phyloP scores from a whole-genome alignment of 306 rosid genomes.

The Alnus glutinosa region DNA sequence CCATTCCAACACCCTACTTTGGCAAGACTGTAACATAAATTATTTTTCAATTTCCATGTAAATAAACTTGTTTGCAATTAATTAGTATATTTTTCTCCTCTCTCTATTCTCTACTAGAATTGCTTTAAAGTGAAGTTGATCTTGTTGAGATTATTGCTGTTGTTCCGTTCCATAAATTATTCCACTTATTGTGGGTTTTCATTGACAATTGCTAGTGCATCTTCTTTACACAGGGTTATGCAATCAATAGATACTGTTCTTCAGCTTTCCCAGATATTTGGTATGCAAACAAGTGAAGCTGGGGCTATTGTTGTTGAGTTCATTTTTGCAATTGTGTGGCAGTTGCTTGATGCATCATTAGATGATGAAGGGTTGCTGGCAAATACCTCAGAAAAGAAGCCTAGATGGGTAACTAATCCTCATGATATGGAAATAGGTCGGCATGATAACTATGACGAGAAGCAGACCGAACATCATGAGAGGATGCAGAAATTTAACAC shows the following conservation, averaged over 20 bases:
- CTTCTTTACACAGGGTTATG: slow-evolving; percentile 68
- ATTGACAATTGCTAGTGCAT: slow-evolving; percentile 13
- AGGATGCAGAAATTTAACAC: slow-evolving; percentile 61
- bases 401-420: slow-evolving; percentile 59
- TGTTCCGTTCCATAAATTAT: slow-evolving; percentile 6
- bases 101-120: neutral
- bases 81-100: neutral
- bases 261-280: slow-evolving; percentile 70
- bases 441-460: slow-evolving; percentile 45
- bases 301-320: slow-evolving; percentile 78
- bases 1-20: too few species aligned
- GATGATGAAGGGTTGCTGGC: slow-evolving; percentile 85
- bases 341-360: slow-evolving; percentile 88
- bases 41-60: neutral
- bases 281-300: slow-evolving; percentile 66
- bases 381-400: slow-evolving; percentile 56
- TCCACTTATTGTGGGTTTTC: slow-evolving; percentile 25
- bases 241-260: slow-evolving; percentile 70
- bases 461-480: slow-evolving; percentile 55
- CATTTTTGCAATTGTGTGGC: slow-evolving; percentile 79
- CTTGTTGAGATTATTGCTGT: neutral
- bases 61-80: neutral
- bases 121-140: neutral
- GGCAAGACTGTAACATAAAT: too few species aligned
- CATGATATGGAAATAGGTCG: slow-evolving; percentile 76